These are phyloP conservation scores for Cicer bijugum DNA, from an alignment of 306 rosid species.

Conservation along the genomic window DNA sequence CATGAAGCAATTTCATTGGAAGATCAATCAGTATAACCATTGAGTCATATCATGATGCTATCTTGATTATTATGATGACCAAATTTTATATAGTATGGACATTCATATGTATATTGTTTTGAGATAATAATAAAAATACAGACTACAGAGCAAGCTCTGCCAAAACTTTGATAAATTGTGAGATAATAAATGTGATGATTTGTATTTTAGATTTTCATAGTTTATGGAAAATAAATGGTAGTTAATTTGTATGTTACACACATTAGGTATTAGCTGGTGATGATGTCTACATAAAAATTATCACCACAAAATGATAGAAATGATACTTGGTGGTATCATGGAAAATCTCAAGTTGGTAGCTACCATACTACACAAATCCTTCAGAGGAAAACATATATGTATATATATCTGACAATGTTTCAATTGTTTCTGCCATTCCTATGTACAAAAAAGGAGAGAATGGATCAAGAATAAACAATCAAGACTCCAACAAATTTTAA, in stretches of 20 bases:
- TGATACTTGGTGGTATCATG: constrained; percentile 24
- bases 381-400: constrained; percentile 26
- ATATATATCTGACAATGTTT: constrained; percentile 45
- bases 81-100: background rate
- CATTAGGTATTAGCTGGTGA: constrained; percentile 26
- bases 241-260: constrained; percentile 22
- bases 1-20: constrained; percentile 30
- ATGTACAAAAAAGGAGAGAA: constrained; percentile 64
- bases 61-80: background rate
- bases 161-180: background rate
- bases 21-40: background rate
- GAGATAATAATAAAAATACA: background rate
- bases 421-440: constrained; percentile 53
- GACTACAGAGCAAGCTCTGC: background rate
- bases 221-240: background rate
- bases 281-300: constrained; percentile 26
- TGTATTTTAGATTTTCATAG: background rate
- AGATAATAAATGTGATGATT: background rate
- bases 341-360: constrained; percentile 40
- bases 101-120: background rate
- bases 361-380: constrained; percentile 49
- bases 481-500: constrained; percentile 43
- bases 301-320: constrained; percentile 23
- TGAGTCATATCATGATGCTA: background rate
- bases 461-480: constrained; percentile 46